A percentile compares a stretch with the other conserved stretches of the same genome.
Evolutionary conservation across 129 eudicot species (phyloP).

Genomic region (Chrysanthemum seticuspe): DNA sequence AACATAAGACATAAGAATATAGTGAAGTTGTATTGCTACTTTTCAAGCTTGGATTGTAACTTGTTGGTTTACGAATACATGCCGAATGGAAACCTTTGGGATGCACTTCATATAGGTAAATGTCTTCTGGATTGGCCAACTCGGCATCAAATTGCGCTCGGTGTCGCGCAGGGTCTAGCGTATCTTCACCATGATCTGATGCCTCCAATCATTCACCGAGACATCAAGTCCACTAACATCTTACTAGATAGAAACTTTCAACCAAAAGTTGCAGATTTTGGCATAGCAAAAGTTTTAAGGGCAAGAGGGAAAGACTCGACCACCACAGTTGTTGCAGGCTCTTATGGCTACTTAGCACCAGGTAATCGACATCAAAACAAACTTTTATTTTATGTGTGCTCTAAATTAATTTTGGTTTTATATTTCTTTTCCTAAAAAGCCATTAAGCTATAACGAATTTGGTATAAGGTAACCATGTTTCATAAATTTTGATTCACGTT

Average conservation of each 20-base stretch:
- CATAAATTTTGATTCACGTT: too few relatives aligned
- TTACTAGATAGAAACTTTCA: slow-evolving; percentile 63
- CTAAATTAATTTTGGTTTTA: background rate
- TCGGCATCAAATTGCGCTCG: slow-evolving; percentile 78
- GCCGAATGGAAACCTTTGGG: slow-evolving; percentile 98
- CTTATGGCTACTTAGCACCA: slow-evolving; percentile 95
- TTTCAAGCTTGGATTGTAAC: slow-evolving; percentile 66
- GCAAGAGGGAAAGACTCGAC: slow-evolving; percentile 83
- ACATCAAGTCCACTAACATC: slow-evolving; percentile 84
- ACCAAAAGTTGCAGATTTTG: slow-evolving; percentile 92
- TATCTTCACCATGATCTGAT: slow-evolving; percentile 81
- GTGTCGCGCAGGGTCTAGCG: slow-evolving; percentile 88
- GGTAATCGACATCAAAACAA: slow-evolving; percentile 37
- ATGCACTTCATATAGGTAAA: slow-evolving; percentile 79
- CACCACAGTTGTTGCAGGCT: slow-evolving; percentile 79
- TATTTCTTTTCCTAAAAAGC: background rate
- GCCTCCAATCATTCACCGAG: slow-evolving; percentile 87
- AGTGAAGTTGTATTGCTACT: slow-evolving; percentile 77
- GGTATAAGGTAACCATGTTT: too few relatives aligned
- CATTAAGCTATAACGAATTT: too few relatives aligned
- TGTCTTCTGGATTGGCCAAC: slow-evolving; percentile 75
- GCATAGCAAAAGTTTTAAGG: slow-evolving; percentile 82
- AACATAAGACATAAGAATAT: slow-evolving; percentile 90
- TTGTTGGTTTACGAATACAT: slow-evolving; percentile 94
- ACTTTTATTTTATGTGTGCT: background rate